phyloP scores from a whole-genome alignment of 495 filamentous ascomycete genomes.

The Tuber aestivum region DNA sequence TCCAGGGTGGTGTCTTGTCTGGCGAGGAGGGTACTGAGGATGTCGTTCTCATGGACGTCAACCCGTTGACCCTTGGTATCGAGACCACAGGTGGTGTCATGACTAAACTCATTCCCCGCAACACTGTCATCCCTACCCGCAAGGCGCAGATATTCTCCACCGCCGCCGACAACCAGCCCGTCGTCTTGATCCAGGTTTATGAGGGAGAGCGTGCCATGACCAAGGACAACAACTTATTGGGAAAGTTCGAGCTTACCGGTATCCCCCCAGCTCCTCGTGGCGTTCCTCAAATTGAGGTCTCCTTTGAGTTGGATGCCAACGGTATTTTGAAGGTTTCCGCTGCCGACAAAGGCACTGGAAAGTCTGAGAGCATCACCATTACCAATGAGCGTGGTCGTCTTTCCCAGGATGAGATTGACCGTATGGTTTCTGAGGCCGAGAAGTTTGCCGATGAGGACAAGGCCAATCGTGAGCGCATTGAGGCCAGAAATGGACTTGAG shows the following conservation, averaged over 20 bases:
- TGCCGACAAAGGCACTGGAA: slow-evolving; percentile 93
- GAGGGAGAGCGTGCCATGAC: slow-evolving; percentile 96
- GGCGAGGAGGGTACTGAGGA: slow-evolving; percentile 72
- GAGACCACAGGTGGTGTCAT: slow-evolving; percentile 98
- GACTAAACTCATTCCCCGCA: slow-evolving; percentile 93
- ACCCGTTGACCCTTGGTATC: slow-evolving; percentile 95
- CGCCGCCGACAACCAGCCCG: slow-evolving; percentile 95
- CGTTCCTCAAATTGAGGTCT: slow-evolving; percentile 96
- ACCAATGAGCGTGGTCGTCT: slow-evolving; percentile 98
- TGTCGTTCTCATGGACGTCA: slow-evolving; percentile 94
- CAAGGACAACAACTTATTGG: slow-evolving; percentile 92
- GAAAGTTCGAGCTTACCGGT: slow-evolving; percentile 95
- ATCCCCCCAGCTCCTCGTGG: slow-evolving; percentile 92
- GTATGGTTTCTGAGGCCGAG: slow-evolving; percentile 95
- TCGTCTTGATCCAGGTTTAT: slow-evolving; percentile 93
- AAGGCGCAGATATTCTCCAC: slow-evolving; percentile 99
- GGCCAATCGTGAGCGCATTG: slow-evolving; percentile 87
- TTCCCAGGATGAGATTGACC: slow-evolving; percentile 92
- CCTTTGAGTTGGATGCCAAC: slow-evolving; percentile 95
- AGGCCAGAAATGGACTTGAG: slow-evolving; percentile 91
- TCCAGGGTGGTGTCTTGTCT: slow-evolving; percentile 92
- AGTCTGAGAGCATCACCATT: slow-evolving; percentile 92
- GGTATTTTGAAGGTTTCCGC: slow-evolving; percentile 95
- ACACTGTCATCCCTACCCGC: slow-evolving; percentile 91
- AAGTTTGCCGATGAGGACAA: slow-evolving; percentile 99